Base-by-base conservation (phyloP, 306 rosid species). In the Bauhinia variegata region DNA sequence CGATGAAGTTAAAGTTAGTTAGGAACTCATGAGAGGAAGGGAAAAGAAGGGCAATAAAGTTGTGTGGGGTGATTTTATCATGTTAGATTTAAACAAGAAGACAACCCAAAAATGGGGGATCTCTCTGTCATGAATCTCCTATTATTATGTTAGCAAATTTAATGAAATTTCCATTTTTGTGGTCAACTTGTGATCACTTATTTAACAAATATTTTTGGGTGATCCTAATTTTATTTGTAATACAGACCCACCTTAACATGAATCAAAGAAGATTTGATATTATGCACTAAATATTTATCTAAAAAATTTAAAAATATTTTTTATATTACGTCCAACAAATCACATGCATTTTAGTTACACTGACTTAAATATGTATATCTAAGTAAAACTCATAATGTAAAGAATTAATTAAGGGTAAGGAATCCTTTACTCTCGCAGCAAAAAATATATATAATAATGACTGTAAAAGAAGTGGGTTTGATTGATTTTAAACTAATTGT, bases 1-100 rank as follows among this genome's bases (percentile, higher is more conserved):
- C 17, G 23, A 42, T 59, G 49, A 37, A 50, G 50, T 23, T 39
- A 39, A 42, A n/a, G n/a, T n/a, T n/a, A n/a, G n/a, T n/a, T 68
- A 68, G 61, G 31, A 67, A 32, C 33, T 37, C 51, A 73, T 63
- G 46, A 28, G 65, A n/a, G n/a, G 3, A 13, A 12, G 18, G n/a
- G 34, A 62, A 66, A 14, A 43, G 17, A 5, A 31, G 54, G 34
- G 19, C 39, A 66, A 74, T 62, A 49, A 76, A 65, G 36, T 55
- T 23, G 30, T 56, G 68, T 60, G 46, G 73, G 11, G 39, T 36
- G 66, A 28, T 58, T 19, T 58, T 70, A 14, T 52, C 59, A 47
- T 55, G 80, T 50, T n/a, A 70, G 37, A 66, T 67, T 68, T 74
- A 68, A 75, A 50, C 82, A 75, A 66, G 75, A 53, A 63, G 82